Base-by-base conservation (phyloP, 2,329 filamentous ascomycete species). In the Colletotrichum karsti region DNA sequence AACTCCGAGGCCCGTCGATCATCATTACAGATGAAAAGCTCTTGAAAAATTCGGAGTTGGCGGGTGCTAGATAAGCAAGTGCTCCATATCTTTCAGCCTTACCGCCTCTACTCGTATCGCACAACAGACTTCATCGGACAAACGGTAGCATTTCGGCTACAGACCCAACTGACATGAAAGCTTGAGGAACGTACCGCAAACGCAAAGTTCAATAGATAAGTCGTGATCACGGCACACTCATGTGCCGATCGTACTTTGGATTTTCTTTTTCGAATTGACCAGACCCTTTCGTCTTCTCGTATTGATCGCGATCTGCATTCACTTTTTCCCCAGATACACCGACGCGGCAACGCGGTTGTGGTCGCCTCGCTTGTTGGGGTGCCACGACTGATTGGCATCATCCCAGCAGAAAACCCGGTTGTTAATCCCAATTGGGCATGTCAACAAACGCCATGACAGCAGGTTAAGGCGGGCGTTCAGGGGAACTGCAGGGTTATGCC, bases 401-500 rank as follows among this genome's bases (percentile, higher is more conserved):
- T 63, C 41, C 63, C 42, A 37, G 63, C 33, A 46, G 33, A 44
- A 18, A 63, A 51, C 50, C 58, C 50, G 35, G 63, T 33, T 42
- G 18, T 51, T 15, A 56, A 51, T 24, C 59, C 48, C 35, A 20
- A 46, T 54, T 66, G 48, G 56, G 63, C 20, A 20, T n/a, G 30
- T 20, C 50, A 37, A 35, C 39, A 56, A 46, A 67, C 50, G 59
- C 59, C 64, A 51, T 61, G 58, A 51, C 44, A 63, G 53, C 59
- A 67, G 28, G 51, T 64, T 48, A 51, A 53, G 50, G 59, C 37
- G 53, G 48, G 35, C 10, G 37, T 18, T 53, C 59, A 67, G 64
- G 57, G 58, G 58, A 35, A 51, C 59, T 22, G 37, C 64, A 67
- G 64, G 64, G 64, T 57, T 58, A 26, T 48, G 60, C 59, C 18